Percentiles rank a stretch among this genome's conserved stretches.
phyloP scores from a whole-genome alignment of 2,329 filamentous ascomycete genomes.

The Geosmithia putterillii region DNA sequence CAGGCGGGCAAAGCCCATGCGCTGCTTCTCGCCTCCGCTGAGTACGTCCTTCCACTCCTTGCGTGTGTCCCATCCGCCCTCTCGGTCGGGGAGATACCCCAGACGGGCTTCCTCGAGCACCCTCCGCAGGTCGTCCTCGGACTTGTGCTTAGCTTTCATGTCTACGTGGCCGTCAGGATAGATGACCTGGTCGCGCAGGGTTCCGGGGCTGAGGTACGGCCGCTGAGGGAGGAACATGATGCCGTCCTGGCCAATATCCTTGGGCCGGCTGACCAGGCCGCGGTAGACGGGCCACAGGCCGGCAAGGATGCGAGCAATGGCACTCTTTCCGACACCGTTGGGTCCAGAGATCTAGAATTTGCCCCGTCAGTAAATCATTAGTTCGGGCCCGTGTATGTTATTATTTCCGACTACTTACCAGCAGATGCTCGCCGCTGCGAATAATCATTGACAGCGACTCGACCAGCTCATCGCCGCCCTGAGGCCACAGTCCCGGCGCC shows the following conservation, averaged over 20 bases:
- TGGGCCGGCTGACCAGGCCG: constrained; percentile 79
- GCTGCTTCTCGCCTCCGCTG: constrained; percentile 94
- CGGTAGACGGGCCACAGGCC: constrained; percentile 95
- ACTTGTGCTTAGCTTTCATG: constrained; percentile 71
- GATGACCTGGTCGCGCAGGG: constrained; percentile 91
- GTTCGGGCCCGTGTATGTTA: too few relatives aligned
- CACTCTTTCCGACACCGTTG: constrained; percentile 88
- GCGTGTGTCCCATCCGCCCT: constrained; percentile 91
- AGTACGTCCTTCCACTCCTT: constrained; percentile 99
- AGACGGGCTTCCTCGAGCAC: constrained; percentile 75
- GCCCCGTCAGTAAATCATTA: background rate
- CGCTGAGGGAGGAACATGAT: constrained; percentile 98
- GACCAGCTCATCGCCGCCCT: constrained; percentile 82
- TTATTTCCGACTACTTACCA: too few relatives aligned
- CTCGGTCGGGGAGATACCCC: constrained; percentile 79
- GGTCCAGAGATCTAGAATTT: constrained; percentile 63
- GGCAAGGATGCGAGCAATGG: constrained; percentile 76
- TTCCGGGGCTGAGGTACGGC: constrained; percentile 84
- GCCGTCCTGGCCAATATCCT: constrained; percentile 68
- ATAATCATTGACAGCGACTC: constrained; percentile 84
- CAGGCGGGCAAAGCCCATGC: constrained; percentile 80
- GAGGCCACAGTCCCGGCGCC: constrained; percentile 76
- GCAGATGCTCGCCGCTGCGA: constrained; percentile 78
- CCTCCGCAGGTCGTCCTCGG: constrained; percentile 64
- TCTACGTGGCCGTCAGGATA: constrained; percentile 92